Conservation (phyloP, 2,329 filamentous ascomycete genomes). For the Colletotrichum aenigma region DNA sequence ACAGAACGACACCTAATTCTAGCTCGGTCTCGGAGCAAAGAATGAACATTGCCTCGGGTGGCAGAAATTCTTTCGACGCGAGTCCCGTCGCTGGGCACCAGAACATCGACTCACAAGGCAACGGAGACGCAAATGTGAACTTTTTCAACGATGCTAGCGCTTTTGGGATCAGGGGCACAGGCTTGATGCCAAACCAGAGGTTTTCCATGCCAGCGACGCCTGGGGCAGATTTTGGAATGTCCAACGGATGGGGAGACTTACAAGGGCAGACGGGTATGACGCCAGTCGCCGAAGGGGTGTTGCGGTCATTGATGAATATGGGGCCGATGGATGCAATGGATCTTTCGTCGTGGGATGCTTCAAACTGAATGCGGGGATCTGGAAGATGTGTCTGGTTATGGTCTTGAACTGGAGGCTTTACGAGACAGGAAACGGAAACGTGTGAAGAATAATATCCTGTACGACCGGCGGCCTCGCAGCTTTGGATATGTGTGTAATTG, state of each 20-base stretch:
- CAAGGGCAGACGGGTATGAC: constrained; percentile 52
- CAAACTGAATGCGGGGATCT: constrained; percentile 12
- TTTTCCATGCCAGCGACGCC: constrained; percentile 41
- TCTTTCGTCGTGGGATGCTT: constrained; percentile 50
- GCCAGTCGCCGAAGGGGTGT: constrained; percentile 60
- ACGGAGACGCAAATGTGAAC: constrained; percentile 39
- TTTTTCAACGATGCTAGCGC: constrained; percentile 44
- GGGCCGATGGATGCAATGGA: constrained; percentile 67
- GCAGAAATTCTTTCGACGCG: constrained; percentile 52
- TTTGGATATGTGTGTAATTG: neutral
- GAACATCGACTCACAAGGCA: constrained; percentile 39
- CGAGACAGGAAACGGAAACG: neutral
- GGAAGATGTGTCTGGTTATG: neutral
- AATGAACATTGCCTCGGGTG: constrained; percentile 20
- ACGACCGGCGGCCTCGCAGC: neutral
- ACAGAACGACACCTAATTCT: constrained; percentile 64
- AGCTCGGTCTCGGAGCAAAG: constrained; percentile 52
- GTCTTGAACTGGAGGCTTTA: neutral
- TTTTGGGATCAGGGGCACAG: constrained; percentile 40
- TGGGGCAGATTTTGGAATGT: constrained; percentile 44
- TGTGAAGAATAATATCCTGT: neutral
- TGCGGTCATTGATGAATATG: constrained; percentile 63
- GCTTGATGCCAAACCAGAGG: constrained; percentile 35
- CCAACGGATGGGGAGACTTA: constrained; percentile 49
- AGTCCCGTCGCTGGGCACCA: constrained; percentile 54